These are phyloP conservation scores for Elongisporangium senticosum DNA, from an alignment of 352 stramenopile genomes.

Conservation along the genomic window DNA sequence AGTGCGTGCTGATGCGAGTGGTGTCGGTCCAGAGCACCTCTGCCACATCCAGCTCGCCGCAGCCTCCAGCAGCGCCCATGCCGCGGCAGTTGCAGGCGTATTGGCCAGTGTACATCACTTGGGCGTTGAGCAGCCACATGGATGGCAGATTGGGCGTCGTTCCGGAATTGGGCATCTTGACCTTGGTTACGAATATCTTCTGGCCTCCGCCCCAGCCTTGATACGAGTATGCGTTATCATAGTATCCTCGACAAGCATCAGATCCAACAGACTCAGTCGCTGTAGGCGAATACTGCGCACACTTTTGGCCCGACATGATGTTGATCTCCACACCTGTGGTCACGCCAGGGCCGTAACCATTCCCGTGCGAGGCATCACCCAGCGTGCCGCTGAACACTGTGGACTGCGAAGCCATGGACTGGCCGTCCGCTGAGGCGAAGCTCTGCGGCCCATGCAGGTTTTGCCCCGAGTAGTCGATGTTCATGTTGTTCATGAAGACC, in stretches of 20 bases:
- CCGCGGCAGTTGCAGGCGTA: conserved; percentile 69
- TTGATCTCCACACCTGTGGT: conserved; percentile 57
- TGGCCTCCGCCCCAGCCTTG: conserved; percentile 51
- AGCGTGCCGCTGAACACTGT: conserved; percentile 38
- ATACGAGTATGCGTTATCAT: conserved; percentile 32
- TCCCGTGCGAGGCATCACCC: conserved; percentile 31
- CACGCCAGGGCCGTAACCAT: conserved; percentile 34
- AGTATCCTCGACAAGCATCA: too few species aligned
- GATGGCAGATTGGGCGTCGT: conserved; percentile 28
- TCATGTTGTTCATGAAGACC: conserved; percentile 77
- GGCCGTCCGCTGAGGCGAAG: conserved; percentile 40
- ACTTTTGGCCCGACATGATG: conserved; percentile 49
- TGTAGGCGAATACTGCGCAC: conserved; percentile 7
- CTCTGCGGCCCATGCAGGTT: conserved; percentile 40
- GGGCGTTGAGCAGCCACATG: conserved; percentile 62
- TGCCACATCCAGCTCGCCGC: conserved; percentile 60
- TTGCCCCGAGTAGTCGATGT: conserved; percentile 49
- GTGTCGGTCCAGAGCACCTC: conserved; percentile 53
- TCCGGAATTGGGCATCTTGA: conserved; percentile 40
- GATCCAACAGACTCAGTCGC: too few species aligned
- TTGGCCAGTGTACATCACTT: conserved; percentile 44
- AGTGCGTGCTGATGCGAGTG: conserved; percentile 51
- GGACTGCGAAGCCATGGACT: conserved; percentile 11
- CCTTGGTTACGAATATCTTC: conserved; percentile 66
- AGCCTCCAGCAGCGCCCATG: conserved; percentile 40